Base-by-base conservation (phyloP, 2,329 filamentous ascomycete genomes). In the Esteya vermicola region DNA sequence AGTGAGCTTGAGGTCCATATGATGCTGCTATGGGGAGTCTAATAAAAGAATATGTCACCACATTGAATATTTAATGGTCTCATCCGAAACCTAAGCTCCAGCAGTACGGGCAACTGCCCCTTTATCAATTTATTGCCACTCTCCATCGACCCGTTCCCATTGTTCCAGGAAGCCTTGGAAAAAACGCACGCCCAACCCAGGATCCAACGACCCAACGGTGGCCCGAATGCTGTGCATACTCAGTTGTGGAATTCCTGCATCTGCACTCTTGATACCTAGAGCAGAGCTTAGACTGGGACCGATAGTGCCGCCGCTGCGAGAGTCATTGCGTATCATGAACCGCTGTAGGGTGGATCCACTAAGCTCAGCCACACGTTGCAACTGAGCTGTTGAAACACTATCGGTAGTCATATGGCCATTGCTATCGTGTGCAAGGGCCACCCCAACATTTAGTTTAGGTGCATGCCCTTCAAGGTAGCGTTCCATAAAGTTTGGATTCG, bases 351-450 rank as follows among this genome's bases (percentile, higher is more conserved):
- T 75, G 42, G 75, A 75, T 38, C 67, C 84, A 45, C 68, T 72
- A 43, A 83, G 77, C 49, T 86, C 78, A 8, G 85, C 88, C 30
- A 93, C 74, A 21, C 83, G 73, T 49, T 80, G 75, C 27, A 96
- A 64, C 44, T 96, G 73, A 5, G 85, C 78, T 4, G 84, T 83
- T 10, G 83, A 91, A 16, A 94, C 76, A 41, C 80, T 77, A 55
- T 96, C 88, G 4, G 89, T 95, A 4, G 89, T 94, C 84, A 95
- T 94, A 62, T 96, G 85, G 5, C 85, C 91, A 54, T 95, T 95
- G 38, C 78, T 76, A 59, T 96, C 89, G 19, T 78, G 76, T 34
- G 76, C 78, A 30, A 98, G 70, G 14, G 78, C 75, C 25, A 95
- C 71, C 27, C 91, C 91, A 25, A 91, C 75, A 57, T 98, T 98